Evolutionary conservation across 2,329 filamentous ascomycete genomes (phyloP).

Genomic region (Cladophialophora bantiana): DNA sequence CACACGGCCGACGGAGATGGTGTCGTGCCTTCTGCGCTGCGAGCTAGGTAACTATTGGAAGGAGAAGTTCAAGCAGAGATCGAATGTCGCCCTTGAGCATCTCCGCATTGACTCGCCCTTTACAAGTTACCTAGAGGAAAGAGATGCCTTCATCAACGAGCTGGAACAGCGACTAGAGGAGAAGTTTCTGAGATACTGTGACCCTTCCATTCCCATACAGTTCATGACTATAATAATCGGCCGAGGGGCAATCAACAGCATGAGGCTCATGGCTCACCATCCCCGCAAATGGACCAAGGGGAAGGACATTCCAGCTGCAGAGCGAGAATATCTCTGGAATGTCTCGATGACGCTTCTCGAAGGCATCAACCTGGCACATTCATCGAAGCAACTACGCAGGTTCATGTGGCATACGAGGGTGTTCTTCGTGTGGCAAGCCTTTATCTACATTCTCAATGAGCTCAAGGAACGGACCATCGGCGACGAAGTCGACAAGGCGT

Average conservation of each 20-base stretch:
- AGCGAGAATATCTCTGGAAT: constrained; percentile 51
- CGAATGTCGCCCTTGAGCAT: constrained; percentile 22
- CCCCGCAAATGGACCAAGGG: constrained; percentile 47
- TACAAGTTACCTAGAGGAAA: constrained; percentile 44
- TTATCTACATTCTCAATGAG: constrained; percentile 58
- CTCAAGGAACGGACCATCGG: constrained; percentile 48
- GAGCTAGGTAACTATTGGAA: constrained; percentile 63
- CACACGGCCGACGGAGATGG: constrained; percentile 62
- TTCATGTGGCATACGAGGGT: constrained; percentile 57
- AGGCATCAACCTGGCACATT: constrained; percentile 51
- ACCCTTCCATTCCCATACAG: constrained; percentile 58
- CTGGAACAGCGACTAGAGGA: constrained; percentile 62
- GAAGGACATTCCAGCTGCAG: constrained; percentile 43
- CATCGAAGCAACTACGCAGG: constrained; percentile 49
- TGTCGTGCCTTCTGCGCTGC: constrained; percentile 68
- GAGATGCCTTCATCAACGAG: constrained; percentile 47
- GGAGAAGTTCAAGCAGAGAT: constrained; percentile 31
- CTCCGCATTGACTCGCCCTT: constrained; percentile 31
- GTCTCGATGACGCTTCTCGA: constrained; percentile 50
- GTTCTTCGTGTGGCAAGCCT: constrained; percentile 61
- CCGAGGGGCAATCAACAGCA: constrained; percentile 52
- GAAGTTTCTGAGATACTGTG: constrained; percentile 61
- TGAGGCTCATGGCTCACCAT: constrained; percentile 56
- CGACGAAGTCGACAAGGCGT: constrained; percentile 50
- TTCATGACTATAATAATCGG: constrained; percentile 55